A percentile compares a stretch with the other conserved stretches of the same genome.
phyloP scores from a whole-genome alignment of 108 stramenopile species.

The Cyclotella baltica region DNA sequence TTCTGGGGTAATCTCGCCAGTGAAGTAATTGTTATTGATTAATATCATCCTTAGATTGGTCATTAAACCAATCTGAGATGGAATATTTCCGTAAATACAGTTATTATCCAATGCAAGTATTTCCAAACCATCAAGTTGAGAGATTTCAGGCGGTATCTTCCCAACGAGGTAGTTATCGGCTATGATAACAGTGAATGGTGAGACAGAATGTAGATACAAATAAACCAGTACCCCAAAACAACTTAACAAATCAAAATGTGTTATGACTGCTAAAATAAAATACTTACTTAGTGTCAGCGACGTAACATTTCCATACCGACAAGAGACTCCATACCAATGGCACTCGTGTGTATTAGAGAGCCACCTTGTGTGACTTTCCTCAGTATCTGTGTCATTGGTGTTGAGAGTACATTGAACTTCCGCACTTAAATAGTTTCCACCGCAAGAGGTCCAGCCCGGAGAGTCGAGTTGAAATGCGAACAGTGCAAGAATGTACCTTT shows the following conservation, averaged over 20 bases:
- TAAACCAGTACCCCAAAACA: neutral
- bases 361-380: neutral
- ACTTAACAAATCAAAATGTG: neutral
- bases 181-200: neutral
- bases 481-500: conserved; percentile 3
- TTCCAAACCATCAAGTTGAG: neutral
- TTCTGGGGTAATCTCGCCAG: neutral
- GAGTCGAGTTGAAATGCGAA: conserved; percentile 8
- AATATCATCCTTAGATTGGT: neutral
- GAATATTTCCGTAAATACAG: conserved; percentile 2
- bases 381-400: neutral
- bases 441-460: conserved; percentile 1
- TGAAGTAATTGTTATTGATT: neutral
- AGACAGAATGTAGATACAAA: neutral
- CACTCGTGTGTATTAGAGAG: conserved; percentile 13
- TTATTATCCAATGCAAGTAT: neutral
- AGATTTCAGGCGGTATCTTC: neutral
- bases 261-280: neutral
- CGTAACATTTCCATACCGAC: neutral
- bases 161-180: neutral
- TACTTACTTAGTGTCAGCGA: neutral
- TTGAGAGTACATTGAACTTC: neutral
- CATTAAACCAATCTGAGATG: conserved; percentile 2
- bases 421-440: neutral
- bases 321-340: conserved; percentile 18